These are phyloP conservation scores for Xenosphaeropsis pyriputrescens DNA, from an alignment of 2,329 filamentous ascomycete species.

Conservation along the genomic window DNA sequence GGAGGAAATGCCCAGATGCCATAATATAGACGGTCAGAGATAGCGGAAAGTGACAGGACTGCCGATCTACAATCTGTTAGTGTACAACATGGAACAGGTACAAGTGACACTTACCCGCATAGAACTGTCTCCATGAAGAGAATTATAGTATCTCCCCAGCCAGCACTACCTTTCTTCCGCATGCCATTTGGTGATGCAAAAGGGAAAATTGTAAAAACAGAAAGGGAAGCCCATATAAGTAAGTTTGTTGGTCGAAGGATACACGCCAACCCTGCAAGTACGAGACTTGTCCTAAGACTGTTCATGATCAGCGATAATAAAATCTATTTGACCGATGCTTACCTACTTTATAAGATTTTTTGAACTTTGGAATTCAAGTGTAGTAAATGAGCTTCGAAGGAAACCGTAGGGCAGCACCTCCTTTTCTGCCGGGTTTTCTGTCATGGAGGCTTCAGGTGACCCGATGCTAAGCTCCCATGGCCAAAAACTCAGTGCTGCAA, in stretches of 20 bases:
- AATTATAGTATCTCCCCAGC: conserved; percentile 27
- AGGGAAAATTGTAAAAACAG: conserved; percentile 28
- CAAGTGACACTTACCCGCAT: conserved; percentile 33
- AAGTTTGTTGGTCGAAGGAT: conserved; percentile 81
- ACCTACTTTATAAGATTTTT: too few relatives aligned
- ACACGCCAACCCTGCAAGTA: conserved; percentile 68
- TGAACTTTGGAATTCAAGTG: too few relatives aligned
- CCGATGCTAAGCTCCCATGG: conserved; percentile 55
- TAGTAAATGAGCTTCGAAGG: too few relatives aligned
- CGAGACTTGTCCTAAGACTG: conserved; percentile 48
- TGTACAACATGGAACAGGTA: not conserved
- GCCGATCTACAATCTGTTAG: conserved; percentile 23
- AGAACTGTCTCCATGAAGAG: conserved; percentile 49
- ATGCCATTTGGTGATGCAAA: conserved; percentile 13
- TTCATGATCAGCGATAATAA: conserved; percentile 6
- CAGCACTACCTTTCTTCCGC: conserved; percentile 12
- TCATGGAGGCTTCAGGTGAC: too few relatives aligned
- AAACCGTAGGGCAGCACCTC: too few relatives aligned
- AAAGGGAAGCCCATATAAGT: conserved; percentile 66
- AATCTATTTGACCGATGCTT: conserved; percentile 3
- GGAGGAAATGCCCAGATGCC: conserved; percentile 79
- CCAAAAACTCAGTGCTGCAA: conserved; percentile 68
- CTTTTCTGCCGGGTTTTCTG: too few relatives aligned
- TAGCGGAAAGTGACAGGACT: conserved; percentile 46
- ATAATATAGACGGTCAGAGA: conserved; percentile 69